These are phyloP conservation scores for Geotrichum reessii DNA, from an alignment of 1,139 yeast genomes.

Conservation along the genomic window DNA sequence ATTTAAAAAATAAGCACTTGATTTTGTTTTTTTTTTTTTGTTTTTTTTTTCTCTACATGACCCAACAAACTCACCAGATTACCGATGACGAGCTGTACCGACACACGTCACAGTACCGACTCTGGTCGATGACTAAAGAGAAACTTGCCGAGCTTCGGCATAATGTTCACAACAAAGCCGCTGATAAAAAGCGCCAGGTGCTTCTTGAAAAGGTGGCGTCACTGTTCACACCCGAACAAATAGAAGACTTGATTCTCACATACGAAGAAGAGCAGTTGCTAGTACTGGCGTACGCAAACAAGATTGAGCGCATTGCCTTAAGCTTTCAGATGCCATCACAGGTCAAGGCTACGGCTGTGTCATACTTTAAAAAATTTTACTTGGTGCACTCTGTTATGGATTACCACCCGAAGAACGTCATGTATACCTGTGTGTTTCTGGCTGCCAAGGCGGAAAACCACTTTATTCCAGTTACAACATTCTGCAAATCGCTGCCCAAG, in stretches of 20 bases:
- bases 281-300: slow-evolving; percentile 64
- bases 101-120: slow-evolving; percentile 71
- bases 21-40: too few relatives aligned
- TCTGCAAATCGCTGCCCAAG: slow-evolving; percentile 61
- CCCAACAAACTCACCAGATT: slow-evolving; percentile 1
- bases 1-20: too few relatives aligned
- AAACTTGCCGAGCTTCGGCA: slow-evolving; percentile 47
- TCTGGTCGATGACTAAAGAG: slow-evolving; percentile 75
- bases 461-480: slow-evolving; percentile 80
- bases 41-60: background rate
- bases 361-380: slow-evolving; percentile 77
- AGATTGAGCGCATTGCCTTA: slow-evolving; percentile 56
- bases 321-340: slow-evolving; percentile 58
- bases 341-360: slow-evolving; percentile 75
- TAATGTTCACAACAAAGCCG: slow-evolving; percentile 51
- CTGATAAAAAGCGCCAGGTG: slow-evolving; percentile 36
- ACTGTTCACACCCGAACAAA: slow-evolving; percentile 4
- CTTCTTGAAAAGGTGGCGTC: slow-evolving; percentile 28
- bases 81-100: slow-evolving; percentile 78
- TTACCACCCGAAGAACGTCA: slow-evolving; percentile 74
- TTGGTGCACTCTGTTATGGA: slow-evolving; percentile 77
- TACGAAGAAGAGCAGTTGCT: slow-evolving; percentile 65
- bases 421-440: slow-evolving; percentile 76
- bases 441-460: slow-evolving; percentile 92
- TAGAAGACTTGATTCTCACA: slow-evolving; percentile 36